These are phyloP conservation scores for Neocucurbitaria cava DNA, from an alignment of 2,329 filamentous ascomycete species.

Conservation along the genomic window DNA sequence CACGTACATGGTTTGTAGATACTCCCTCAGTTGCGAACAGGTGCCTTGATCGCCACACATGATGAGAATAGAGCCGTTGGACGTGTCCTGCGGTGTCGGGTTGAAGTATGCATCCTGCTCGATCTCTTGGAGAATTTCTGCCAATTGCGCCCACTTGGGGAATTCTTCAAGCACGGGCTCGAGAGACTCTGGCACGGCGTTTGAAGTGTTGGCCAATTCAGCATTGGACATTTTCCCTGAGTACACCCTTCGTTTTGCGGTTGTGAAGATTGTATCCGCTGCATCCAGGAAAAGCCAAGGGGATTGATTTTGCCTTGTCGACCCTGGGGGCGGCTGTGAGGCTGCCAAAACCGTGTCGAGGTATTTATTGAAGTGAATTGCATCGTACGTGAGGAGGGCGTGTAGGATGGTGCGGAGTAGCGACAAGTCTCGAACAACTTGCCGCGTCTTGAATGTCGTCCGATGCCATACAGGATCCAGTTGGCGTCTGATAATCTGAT, in stretches of 20 bases:
- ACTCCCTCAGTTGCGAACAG: constrained; percentile 87
- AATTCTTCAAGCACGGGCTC: constrained; percentile 88
- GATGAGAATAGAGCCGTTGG: constrained; percentile 89
- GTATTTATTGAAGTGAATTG: constrained; percentile 89
- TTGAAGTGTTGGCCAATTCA: constrained; percentile 55
- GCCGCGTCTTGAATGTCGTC: constrained; percentile 91
- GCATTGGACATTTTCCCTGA: constrained; percentile 71
- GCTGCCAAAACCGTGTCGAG: constrained; percentile 93
- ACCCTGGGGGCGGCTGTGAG: constrained; percentile 85
- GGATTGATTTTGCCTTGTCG: constrained; percentile 85
- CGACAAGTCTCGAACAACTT: constrained; percentile 89
- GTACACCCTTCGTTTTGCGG: constrained; percentile 87
- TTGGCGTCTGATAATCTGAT: constrained; percentile 84
- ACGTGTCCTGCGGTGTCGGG: constrained; percentile 76
- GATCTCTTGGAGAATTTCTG: constrained; percentile 92
- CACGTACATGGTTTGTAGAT: constrained; percentile 87
- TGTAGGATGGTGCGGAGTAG: constrained; percentile 84
- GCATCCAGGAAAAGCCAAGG: constrained; percentile 97
- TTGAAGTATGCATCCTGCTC: constrained; percentile 90
- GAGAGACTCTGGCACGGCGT: constrained; percentile 65
- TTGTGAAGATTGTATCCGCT: constrained; percentile 91
- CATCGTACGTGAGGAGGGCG: constrained; percentile 81
- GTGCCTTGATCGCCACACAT: constrained; percentile 93
- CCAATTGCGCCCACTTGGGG: constrained; percentile 89
- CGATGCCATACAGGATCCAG: constrained; percentile 97